Percentiles rank a stretch among this genome's conserved stretches.
Evolutionary conservation across 73 alveolate genomes (phyloP).

Genomic region (Urostyla sp.): DNA sequence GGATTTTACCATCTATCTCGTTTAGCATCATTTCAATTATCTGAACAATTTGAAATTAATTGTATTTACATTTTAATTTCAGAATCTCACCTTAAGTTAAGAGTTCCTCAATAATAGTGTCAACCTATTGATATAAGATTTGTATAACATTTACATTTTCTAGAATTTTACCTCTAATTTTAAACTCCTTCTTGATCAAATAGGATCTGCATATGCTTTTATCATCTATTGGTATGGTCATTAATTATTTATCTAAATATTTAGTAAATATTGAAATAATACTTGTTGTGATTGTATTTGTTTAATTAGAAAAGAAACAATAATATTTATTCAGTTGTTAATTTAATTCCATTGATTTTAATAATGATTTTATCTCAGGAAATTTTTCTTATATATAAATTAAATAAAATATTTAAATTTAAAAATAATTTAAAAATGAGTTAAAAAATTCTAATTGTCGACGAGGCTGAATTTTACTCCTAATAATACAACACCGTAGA

Average conservation of each 20-base stretch:
- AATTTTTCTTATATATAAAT: too few relatives aligned
- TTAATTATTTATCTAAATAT: neutral
- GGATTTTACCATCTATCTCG: neutral
- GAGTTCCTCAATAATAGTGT: neutral
- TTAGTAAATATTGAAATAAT: neutral
- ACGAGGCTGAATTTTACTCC: too few relatives aligned
- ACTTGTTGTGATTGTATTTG: conserved; percentile 21
- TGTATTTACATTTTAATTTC: neutral
- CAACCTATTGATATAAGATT: neutral
- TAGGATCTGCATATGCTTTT: conserved; percentile 24
- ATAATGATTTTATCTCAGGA: too few relatives aligned
- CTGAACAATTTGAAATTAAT: neutral
- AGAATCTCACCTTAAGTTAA: conserved; percentile 4
- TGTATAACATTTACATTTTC: neutral
- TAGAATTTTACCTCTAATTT: neutral
- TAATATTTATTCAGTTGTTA: too few relatives aligned
- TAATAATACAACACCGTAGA: too few relatives aligned
- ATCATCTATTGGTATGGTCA: conserved; percentile 30
- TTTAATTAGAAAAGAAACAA: too few relatives aligned
- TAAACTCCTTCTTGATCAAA: conserved; percentile 6
- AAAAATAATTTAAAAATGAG: too few relatives aligned
- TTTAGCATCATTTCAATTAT: neutral
- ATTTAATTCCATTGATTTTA: too few relatives aligned
- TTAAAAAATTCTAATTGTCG: too few relatives aligned
- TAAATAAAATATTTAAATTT: too few relatives aligned